phyloP scores from a whole-genome alignment of 495 filamentous ascomycete genomes.

The Lasiosphaeria hispida region DNA sequence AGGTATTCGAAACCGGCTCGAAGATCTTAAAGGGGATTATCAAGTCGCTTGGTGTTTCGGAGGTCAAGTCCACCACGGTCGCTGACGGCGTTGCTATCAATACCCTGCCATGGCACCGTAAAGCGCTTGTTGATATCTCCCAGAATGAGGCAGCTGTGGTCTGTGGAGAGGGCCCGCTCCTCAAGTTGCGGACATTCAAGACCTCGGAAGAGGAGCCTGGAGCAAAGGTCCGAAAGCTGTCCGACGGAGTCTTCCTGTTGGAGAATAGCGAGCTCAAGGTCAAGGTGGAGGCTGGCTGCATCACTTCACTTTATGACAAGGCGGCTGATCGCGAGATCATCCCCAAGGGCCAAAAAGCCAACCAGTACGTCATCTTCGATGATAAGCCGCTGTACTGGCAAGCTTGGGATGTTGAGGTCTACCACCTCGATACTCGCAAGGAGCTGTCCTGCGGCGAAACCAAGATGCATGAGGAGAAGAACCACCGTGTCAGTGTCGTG shows the following conservation, averaged over 20 bases:
- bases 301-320: slow-evolving; percentile 80
- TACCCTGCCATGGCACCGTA: slow-evolving; percentile 79
- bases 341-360: slow-evolving; percentile 74
- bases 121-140: slow-evolving; percentile 65
- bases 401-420: slow-evolving; percentile 98
- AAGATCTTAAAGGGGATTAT: slow-evolving; percentile 68
- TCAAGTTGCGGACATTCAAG: slow-evolving; percentile 51
- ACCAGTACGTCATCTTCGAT: slow-evolving; percentile 92
- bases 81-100: slow-evolving; percentile 61
- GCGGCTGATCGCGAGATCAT: slow-evolving; percentile 71
- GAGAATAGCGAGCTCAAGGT: slow-evolving; percentile 72
- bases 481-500: slow-evolving; percentile 72
- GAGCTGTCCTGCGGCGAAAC: slow-evolving; percentile 65
- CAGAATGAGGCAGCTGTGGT: slow-evolving; percentile 44
- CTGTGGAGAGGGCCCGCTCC: slow-evolving; percentile 45
- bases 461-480: slow-evolving; percentile 67
- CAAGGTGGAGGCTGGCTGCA: slow-evolving; percentile 66
- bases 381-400: slow-evolving; percentile 99
- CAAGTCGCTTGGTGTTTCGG: slow-evolving; percentile 59
- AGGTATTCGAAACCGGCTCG: slow-evolving; percentile 75
- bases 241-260: slow-evolving; percentile 70
- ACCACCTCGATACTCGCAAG: slow-evolving; percentile 82
- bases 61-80: slow-evolving; percentile 32
- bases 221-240: slow-evolving; percentile 64
- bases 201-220: slow-evolving; percentile 38